phyloP scores from a whole-genome alignment of 768 basidiomycete species.

The Pleurotus tuber-regium region DNA sequence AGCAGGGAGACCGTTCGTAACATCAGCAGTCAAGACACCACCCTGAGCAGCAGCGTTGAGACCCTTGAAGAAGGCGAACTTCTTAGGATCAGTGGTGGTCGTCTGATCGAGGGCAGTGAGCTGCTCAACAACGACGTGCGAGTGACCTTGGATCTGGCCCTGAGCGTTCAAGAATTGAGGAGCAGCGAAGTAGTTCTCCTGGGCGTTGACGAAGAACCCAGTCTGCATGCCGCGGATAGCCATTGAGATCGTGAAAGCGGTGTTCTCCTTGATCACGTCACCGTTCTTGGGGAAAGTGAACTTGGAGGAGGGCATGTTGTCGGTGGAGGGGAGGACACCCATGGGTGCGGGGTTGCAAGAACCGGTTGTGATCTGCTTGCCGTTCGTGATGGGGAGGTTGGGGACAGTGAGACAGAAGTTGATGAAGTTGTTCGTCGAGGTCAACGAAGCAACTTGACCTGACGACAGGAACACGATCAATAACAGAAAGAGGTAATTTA shows the following conservation, averaged over 20 bases:
- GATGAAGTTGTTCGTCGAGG: constrained; percentile 73
- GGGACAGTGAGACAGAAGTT: constrained; percentile 55
- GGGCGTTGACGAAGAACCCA: constrained; percentile 52
- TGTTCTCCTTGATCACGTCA: constrained; percentile 38
- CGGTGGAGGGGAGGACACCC: constrained; percentile 51
- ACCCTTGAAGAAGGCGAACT: constrained; percentile 60
- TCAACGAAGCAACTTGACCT: constrained; percentile 56
- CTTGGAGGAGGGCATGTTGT: constrained; percentile 53
- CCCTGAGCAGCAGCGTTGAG: constrained; percentile 42
- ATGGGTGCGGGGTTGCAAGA: constrained; percentile 53
- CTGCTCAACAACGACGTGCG: constrained; percentile 59
- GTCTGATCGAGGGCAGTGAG: constrained; percentile 48
- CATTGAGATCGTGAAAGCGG: constrained; percentile 51
- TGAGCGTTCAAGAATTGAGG: constrained; percentile 50
- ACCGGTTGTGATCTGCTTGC: constrained; percentile 34
- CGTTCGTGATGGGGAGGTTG: constrained; percentile 53
- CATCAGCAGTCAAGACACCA: constrained; percentile 45
- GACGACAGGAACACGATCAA: constrained; percentile 10
- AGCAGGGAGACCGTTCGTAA: constrained; percentile 51
- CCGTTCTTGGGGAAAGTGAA: constrained; percentile 48
- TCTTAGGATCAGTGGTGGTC: constrained; percentile 42
- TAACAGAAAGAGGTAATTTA: constrained; percentile 24
- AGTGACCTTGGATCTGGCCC: constrained; percentile 59
- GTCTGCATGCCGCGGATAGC: constrained; percentile 42
- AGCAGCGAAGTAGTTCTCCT: constrained; percentile 46